A percentile compares a stretch with the other conserved stretches of the same genome.
Evolutionary conservation across 805 yeast species (phyloP).

Genomic region (Monosporozyma aerobia): DNA sequence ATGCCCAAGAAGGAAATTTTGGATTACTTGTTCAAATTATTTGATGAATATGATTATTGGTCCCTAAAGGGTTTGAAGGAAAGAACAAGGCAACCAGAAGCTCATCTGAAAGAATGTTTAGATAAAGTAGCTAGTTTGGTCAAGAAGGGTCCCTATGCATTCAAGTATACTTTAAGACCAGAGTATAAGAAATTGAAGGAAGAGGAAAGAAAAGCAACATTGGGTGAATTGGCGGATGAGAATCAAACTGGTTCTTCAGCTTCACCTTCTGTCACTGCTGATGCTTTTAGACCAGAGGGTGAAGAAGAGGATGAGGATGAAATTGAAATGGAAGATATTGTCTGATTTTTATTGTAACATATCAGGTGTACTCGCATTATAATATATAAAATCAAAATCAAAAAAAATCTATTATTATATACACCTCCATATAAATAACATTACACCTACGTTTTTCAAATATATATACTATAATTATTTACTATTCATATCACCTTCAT

Average conservation of each 20-base stretch:
- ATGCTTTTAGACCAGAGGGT: constrained; percentile 22
- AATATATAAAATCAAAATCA: background rate
- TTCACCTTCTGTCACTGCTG: constrained; percentile 4
- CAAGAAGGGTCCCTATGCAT: constrained; percentile 92
- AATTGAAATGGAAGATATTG: constrained; percentile 68
- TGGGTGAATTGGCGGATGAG: constrained; percentile 41
- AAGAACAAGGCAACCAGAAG: constrained; percentile 91
- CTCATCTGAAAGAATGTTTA: constrained; percentile 79
- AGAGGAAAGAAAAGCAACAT: constrained; percentile 60
- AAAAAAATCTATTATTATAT: background rate
- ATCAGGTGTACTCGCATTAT: background rate
- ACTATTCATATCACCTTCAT: background rate
- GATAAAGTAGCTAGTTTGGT: constrained; percentile 84
- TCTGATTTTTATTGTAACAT: constrained; percentile 21
- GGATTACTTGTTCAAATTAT: constrained; percentile 78
- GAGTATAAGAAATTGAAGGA: constrained; percentile 78
- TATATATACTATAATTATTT: background rate
- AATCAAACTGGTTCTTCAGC: background rate
- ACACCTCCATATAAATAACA: background rate
- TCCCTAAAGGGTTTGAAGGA: constrained; percentile 88
- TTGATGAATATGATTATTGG: constrained; percentile 96
- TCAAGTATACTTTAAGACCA: constrained; percentile 80
- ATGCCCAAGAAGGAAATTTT: constrained; percentile 88
- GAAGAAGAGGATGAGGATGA: constrained; percentile 64
- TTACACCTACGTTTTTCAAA: background rate